Conservation (phyloP, 805 yeast species). For the Candida nemodendra region DNA sequence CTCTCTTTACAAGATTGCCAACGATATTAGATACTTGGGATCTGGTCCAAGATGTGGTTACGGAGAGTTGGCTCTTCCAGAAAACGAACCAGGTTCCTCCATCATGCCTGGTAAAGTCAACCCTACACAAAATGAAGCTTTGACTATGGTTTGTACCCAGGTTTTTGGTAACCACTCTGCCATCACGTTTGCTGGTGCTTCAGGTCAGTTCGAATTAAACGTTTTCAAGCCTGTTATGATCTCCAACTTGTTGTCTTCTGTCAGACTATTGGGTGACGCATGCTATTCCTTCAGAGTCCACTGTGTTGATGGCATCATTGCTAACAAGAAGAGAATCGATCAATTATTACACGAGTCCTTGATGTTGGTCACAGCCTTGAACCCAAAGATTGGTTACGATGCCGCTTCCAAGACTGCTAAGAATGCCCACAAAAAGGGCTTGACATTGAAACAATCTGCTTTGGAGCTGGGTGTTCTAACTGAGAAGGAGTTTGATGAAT, state of each 20-base stretch:
- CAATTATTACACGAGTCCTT: conserved; percentile 90
- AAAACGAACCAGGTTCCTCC: conserved; percentile 98
- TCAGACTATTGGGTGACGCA: conserved; percentile 89
- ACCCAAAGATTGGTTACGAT: conserved; percentile 98
- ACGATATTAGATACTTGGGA: conserved; percentile 96
- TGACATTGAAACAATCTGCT: conserved; percentile 93
- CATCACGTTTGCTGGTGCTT: conserved; percentile 96
- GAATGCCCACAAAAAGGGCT: conserved; percentile 97
- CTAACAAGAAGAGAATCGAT: conserved; percentile 83
- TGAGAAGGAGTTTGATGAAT: conserved; percentile 86
- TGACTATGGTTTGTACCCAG: conserved; percentile 97
- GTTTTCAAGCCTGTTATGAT: conserved; percentile 97
- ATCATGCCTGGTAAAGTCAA: conserved; percentile 99
- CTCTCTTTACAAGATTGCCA: conserved; percentile 93
- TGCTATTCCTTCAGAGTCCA: conserved; percentile 84
- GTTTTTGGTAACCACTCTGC: conserved; percentile 96
- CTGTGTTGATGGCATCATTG: conserved; percentile 93
- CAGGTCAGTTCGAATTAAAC: conserved; percentile 97
- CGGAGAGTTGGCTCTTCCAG: conserved; percentile 93
- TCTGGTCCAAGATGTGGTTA: conserved; percentile 99
- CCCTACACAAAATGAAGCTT: conserved; percentile 98
- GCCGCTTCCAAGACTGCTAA: conserved; percentile 97
- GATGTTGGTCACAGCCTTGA: conserved; percentile 97
- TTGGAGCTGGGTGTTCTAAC: conserved; percentile 84
- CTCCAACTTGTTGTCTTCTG: conserved; percentile 81